These are phyloP conservation scores for Leucoagaricus sp. DNA, from an alignment of 1,284 basidiomycete species.

Conservation along the genomic window DNA sequence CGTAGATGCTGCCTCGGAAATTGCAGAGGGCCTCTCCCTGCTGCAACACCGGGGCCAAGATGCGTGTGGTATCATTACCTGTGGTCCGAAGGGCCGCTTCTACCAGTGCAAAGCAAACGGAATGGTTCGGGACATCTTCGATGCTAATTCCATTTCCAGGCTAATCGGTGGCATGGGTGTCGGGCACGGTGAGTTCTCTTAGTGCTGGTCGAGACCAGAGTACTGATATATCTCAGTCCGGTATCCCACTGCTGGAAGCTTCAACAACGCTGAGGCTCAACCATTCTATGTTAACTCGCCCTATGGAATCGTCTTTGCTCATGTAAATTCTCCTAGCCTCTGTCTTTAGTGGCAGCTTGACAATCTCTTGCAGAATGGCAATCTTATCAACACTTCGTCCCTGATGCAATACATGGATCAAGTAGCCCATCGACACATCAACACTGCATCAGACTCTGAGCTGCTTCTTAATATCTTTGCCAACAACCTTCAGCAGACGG, in stretches of 20 bases:
- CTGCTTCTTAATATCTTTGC: conserved; percentile 97
- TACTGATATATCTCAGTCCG: conserved; percentile 58
- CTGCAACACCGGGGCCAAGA: conserved; percentile 97
- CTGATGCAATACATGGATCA: conserved; percentile 94
- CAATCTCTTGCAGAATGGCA: conserved; percentile 80
- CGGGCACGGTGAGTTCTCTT: conserved; percentile 78
- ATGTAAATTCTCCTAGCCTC: conserved; percentile 58
- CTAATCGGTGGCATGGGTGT: conserved; percentile 96
- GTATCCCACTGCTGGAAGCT: conserved; percentile 98
- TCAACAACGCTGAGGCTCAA: conserved; percentile 97
- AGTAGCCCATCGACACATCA: conserved; percentile 97
- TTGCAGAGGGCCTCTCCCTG: conserved; percentile 88
- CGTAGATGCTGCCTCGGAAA: conserved; percentile 80
- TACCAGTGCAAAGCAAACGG: conserved; percentile 99
- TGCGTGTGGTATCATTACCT: conserved; percentile 97
- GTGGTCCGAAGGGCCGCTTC: conserved; percentile 93
- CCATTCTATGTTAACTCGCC: conserved; percentile 99
- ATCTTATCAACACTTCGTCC: conserved; percentile 91
- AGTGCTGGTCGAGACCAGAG: neutral
- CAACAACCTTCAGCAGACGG: conserved; percentile 96
- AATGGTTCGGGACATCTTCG: conserved; percentile 99
- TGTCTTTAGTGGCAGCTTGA: neutral
- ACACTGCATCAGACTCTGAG: conserved; percentile 98
- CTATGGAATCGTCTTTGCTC: conserved; percentile 97
- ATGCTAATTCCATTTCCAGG: conserved; percentile 74